Evolutionary conservation across 2,329 filamentous ascomycete genomes (phyloP), one percentile per base, ranked within the genome.

Genomic region (Epichloe bromicola): DNA sequence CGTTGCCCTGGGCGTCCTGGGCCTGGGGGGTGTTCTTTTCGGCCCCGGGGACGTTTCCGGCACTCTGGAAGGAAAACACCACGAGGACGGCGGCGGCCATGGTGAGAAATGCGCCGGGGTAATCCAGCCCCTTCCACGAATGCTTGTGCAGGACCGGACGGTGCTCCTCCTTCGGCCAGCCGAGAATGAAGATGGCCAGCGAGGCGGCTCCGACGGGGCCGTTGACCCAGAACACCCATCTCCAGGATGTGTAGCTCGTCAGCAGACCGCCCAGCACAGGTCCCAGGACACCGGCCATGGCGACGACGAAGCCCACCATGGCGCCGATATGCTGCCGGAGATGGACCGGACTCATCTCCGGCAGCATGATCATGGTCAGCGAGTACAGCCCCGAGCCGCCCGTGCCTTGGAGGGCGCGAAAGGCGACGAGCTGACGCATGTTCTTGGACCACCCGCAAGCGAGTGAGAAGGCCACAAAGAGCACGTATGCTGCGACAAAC

Each of bases 201-300:
- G 78, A 73, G 1, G 71, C 54, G 39, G 62, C 58, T 1, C 75
- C 74, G 12, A 79, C 64, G 1, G 78, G 77, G 2, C 72, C 75
- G 58, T 80, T 81, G 58, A 81, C 74, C 74, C 74, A 80, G 60
- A 80, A 81, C 2, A 79, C 67, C 71, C 74, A 78, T 53, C 73
- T 63, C 76, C 76, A 79, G 10, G 62, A 70, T 1, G 67, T 59
- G 49, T 74, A 76, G 15, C 73, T 60, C 1, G 74, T 76, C 40
- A 79, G 56, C 4, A 76, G 36, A 2, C 75, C 75, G 17, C 76
- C 76, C 15, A 79, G 58, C 1, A 78, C 64, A 0, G 75, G 76
- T 0, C 76, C 76, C 23, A 77, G 59, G 2, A 78, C 70, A 14
- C 74, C 75, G 5, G 74, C 66, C 20, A 69, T 54, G 20, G 72